Base-by-base conservation (phyloP, 192 early-diverging fungal genomes). In the Rhizophagus sp. region DNA sequence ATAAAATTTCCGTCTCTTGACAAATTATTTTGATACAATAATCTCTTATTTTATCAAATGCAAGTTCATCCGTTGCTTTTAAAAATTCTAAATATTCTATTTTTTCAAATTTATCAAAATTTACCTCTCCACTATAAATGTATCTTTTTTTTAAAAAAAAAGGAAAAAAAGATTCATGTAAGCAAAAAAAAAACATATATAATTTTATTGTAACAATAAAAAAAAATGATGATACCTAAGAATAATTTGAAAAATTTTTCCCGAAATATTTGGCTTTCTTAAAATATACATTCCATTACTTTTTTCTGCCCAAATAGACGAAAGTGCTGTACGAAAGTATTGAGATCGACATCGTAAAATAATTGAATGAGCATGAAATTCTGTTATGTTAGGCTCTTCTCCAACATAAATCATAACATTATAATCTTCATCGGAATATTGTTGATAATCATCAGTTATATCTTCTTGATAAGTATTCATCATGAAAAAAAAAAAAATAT, bases 331-430 rank as follows among this genome's bases (percentile, higher is more conserved):
- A 15, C 27, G 27, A 68, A 68, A 68, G 33, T 68, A 33, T 25
- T 68, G 30, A 36, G 66, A 68, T 68, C 66, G 27, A 17, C 2
- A 34, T 19, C 36, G 27, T 8, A 68, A 36, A 68, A 68, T 68
- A 19, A 68, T 68, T 36, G 66, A 52, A 52, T 52, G 50, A 17
- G 50, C 50, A 17, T 57, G 15, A 15, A 57, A 52, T 44, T 44
- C 9, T 44, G 41, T 44, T 34, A 68, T 19, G 27, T 27, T 36
- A 8, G 24, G 25, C 10, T 36, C 66, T 68, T 68, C 66, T 22
- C 66, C 66, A n/a, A 34, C 66, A 33, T 68, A 13, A 68, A 68
- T 68, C 15, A 34, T 68, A 34, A 68, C 66, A 27, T 68, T 36
- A 36, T 33, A 68, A 68, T 68, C 66, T 34, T 68, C 30, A 33